These are phyloP conservation scores for Sorghum bicolor DNA, from an alignment of 176 grass and related monocot genomes.

Conservation along the genomic window Sorghum_bicolor_NCBIv3 NC_012876.2:39614001-39614500, in stretches of 20 bases:
- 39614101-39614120: background rate
- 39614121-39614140: background rate
- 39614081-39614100: background rate
- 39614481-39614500: background rate
- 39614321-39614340: background rate
- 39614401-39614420: background rate
- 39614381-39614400: slow-evolving; percentile 7
- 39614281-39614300: too few relatives aligned
- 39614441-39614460: slow-evolving; percentile 23
- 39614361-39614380: slow-evolving; percentile 2
- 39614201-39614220: background rate
- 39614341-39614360: background rate
- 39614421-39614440: slow-evolving; percentile 15
- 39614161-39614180: background rate
- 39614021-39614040: background rate
- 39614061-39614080: background rate
- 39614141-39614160: background rate
- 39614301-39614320: background rate
- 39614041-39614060: background rate
- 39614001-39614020: slow-evolving; percentile 25
- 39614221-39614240: too few relatives aligned
- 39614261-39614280: too few relatives aligned
- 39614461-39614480: slow-evolving; percentile 26
- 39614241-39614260: too few relatives aligned
- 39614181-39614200: too few relatives aligned